Evolutionary conservation across 2,329 filamentous ascomycete species (phyloP).

Genomic region (Colletotrichum sojae): DNA sequence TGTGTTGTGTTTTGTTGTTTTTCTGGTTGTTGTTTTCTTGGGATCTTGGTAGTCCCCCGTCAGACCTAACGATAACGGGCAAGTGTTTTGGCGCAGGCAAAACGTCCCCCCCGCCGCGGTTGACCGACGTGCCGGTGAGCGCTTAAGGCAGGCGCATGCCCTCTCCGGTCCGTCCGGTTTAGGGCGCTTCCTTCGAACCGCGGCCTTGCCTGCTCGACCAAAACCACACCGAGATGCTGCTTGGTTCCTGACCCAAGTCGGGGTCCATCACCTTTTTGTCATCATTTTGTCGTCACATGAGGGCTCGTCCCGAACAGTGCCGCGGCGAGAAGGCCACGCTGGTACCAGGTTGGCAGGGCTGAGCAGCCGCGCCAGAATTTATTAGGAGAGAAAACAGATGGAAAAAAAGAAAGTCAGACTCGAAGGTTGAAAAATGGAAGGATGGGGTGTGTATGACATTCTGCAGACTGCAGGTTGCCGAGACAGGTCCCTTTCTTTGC

Average conservation of each 20-base stretch:
- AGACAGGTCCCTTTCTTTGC: not conserved
- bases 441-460: too few relatives aligned
- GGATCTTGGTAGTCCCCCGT: too few relatives aligned
- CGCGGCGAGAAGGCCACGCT: not conserved
- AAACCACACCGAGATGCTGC: not conserved
- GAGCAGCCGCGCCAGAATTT: not conserved
- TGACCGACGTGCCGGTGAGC: conserved; percentile 9
- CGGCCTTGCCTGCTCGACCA: too few relatives aligned
- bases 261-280: too few relatives aligned
- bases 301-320: not conserved
- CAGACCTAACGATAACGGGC: too few relatives aligned
- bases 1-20: not conserved
- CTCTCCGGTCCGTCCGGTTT: not conserved
- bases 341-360: not conserved
- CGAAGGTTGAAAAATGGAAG: not conserved
- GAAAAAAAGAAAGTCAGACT: not conserved
- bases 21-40: not conserved
- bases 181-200: not conserved
- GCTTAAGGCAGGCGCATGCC: not conserved
- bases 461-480: not conserved
- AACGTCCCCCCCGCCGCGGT: too few relatives aligned
- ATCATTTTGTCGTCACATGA: not conserved
- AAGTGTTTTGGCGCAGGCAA: not conserved
- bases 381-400: not conserved
- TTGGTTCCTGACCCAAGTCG: not conserved